Evolutionary conservation across 352 stramenopile species (phyloP).

Genomic region (Globisporangium splendens): DNA sequence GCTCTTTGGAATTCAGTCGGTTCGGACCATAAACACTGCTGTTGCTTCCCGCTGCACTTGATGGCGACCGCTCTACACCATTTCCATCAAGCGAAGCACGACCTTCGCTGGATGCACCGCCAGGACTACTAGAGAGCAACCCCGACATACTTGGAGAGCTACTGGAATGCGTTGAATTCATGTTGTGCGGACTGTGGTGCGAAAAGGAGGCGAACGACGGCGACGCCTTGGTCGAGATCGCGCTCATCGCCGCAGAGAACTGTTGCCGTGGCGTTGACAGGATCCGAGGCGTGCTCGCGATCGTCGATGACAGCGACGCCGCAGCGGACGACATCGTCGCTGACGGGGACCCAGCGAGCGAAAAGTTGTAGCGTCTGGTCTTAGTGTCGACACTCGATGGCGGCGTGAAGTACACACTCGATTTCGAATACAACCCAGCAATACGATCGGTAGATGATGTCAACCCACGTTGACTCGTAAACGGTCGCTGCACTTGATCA

Average conservation of each 20-base stretch:
- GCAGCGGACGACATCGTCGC: slow-evolving; percentile 73
- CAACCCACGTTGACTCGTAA: slow-evolving; percentile 21
- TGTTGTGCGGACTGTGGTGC: slow-evolving; percentile 16
- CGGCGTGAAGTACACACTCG: slow-evolving; percentile 53
- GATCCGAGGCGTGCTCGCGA: slow-evolving; percentile 69
- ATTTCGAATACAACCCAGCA: slow-evolving; percentile 45
- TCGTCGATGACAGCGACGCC: slow-evolving; percentile 62
- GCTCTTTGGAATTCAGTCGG: not conserved
- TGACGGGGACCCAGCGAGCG: slow-evolving; percentile 49
- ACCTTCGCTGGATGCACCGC: not conserved
- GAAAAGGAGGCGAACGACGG: slow-evolving; percentile 64
- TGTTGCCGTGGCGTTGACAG: slow-evolving; percentile 63
- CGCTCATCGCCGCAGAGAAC: slow-evolving; percentile 71
- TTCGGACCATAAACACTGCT: not conserved
- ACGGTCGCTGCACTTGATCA: slow-evolving; percentile 36
- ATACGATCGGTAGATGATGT: slow-evolving; percentile 6
- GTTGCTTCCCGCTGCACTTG: not conserved
- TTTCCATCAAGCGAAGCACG: slow-evolving; percentile 2
- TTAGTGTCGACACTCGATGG: slow-evolving; percentile 67
- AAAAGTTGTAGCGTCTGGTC: slow-evolving; percentile 55
- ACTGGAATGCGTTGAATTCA: slow-evolving; percentile 1
- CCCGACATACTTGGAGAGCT: slow-evolving; percentile 12
- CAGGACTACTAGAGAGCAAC: not conserved
- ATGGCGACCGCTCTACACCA: not conserved
- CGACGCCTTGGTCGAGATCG: slow-evolving; percentile 70